phyloP scores from a whole-genome alignment of 2,329 filamentous ascomycete species.

The Dactylonectria macrodidyma region DNA sequence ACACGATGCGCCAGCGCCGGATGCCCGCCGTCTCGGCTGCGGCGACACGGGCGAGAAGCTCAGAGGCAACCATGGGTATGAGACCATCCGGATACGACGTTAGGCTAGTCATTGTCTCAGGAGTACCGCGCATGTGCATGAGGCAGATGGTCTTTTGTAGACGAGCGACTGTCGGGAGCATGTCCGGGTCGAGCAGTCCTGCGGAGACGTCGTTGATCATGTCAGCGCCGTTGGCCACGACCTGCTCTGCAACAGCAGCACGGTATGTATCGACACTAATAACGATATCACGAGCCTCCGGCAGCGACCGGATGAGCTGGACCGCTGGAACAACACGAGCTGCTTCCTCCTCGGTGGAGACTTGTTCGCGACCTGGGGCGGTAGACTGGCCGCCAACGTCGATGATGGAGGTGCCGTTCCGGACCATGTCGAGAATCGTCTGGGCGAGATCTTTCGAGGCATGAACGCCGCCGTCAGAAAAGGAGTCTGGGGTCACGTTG shows the following conservation, averaged over 20 bases:
- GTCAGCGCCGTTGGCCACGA: slow-evolving; percentile 85
- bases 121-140: slow-evolving; percentile 95
- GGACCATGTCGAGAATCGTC: slow-evolving; percentile 75
- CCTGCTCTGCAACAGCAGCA: slow-evolving; percentile 83
- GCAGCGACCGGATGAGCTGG: slow-evolving; percentile 76
- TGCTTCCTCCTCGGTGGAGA: slow-evolving; percentile 82
- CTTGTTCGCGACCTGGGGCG: slow-evolving; percentile 79
- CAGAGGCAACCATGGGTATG: slow-evolving; percentile 74
- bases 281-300: slow-evolving; percentile 73
- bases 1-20: slow-evolving; percentile 91
- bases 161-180: slow-evolving; percentile 85
- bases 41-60: slow-evolving; percentile 78
- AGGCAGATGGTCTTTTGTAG: slow-evolving; percentile 85
- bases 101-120: slow-evolving; percentile 82
- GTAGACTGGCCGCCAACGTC: slow-evolving; percentile 96
- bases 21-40: slow-evolving; percentile 87
- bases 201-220: slow-evolving; percentile 96
- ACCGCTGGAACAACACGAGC: slow-evolving; percentile 86
- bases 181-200: slow-evolving; percentile 82
- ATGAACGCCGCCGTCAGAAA: slow-evolving; percentile 89
- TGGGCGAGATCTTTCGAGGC: slow-evolving; percentile 66
- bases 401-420: slow-evolving; percentile 83
- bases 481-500: slow-evolving; percentile 96
- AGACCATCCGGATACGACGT: slow-evolving; percentile 80
- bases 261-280: slow-evolving; percentile 96